Base-by-base conservation (phyloP, 805 yeast species). In the Candida krabiensis region DNA sequence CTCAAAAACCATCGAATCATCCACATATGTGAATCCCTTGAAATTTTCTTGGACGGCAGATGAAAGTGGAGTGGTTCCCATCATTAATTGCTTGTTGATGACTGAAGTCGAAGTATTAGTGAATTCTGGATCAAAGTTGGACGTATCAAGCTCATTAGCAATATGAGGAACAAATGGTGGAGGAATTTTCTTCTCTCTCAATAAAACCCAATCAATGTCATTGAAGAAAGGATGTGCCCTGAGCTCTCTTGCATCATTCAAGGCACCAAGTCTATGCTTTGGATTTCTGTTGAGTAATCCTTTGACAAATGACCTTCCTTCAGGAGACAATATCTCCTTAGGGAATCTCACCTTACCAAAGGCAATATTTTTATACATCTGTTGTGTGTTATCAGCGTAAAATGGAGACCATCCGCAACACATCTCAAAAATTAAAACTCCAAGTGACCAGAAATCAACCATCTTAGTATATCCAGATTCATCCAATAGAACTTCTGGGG, bases 381-480 rank as follows among this genome's bases (percentile, higher is more conserved):
- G 96, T 69, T 93, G 98, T 35, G 96, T 89, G 63, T 88, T 91
- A 47, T 91, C 97, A 19, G 98, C 99, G 57, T 88, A 93, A 63
- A 93, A 93, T 38, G 99, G 99, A 4, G 96, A 86, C 99, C 98
- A 93, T 35, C 99, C 99, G 68, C 98, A 93, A 64, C 98, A 90
- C 99, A 93, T 93, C 68, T 93, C 99, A 64, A 93, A 93, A 31
- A 93, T 89, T 41, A 93, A 70, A 18, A 93, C 99, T 43, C 99
- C 99, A 41, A 93, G 69, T 2, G 98, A 90, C 99, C 99, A 93
- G 55, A 93, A 93, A 63, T 93, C 99, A 44, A 93, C 99, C 98
- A 93, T 91, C 64, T 90, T 89, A 26, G 98, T 93, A 67, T 93
- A 93, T 13, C 99, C 99, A 38, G 86, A 77, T 63, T 93, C 99